Percentiles rank a stretch among this genome's conserved stretches.
phyloP scores from a whole-genome alignment of 768 basidiomycete genomes.

The Boletus rufocinnamomeus region DNA sequence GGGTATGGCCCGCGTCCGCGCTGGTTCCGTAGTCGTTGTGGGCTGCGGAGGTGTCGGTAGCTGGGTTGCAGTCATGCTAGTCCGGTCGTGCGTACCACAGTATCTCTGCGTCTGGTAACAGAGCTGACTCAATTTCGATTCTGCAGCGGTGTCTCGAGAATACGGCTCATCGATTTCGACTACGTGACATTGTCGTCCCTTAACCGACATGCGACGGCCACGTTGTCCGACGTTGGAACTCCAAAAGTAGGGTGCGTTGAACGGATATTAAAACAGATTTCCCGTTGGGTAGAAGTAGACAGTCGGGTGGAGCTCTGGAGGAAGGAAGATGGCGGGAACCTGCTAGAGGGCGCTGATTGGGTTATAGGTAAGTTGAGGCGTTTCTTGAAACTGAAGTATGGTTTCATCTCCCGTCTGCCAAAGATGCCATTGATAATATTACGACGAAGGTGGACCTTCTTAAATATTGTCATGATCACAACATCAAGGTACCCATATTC shows the following conservation, averaged over 20 bases:
- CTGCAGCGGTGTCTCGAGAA: constrained; percentile 67
- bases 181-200: constrained; percentile 93
- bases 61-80: constrained; percentile 94
- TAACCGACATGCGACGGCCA: constrained; percentile 92
- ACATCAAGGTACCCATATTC: constrained; percentile 63
- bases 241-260: constrained; percentile 86
- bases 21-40: constrained; percentile 79
- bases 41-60: constrained; percentile 98
- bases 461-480: constrained; percentile 78
- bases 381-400: constrained; percentile 1
- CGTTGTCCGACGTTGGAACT: constrained; percentile 86
- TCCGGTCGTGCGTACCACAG: constrained; percentile 74
- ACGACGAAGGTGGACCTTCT: constrained; percentile 94
- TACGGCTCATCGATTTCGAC: constrained; percentile 92
- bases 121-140: not conserved
- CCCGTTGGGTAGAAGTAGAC: constrained; percentile 89
- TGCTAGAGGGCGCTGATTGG: constrained; percentile 89
- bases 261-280: constrained; percentile 64
- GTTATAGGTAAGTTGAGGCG: constrained; percentile 68
- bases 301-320: constrained; percentile 82
- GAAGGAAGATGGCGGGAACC: constrained; percentile 70
- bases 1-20: constrained; percentile 76
- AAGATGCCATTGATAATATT: constrained; percentile 97
- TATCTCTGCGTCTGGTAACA: not conserved
- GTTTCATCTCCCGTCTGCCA: constrained; percentile 10